Base-by-base conservation (phyloP, 1,284 basidiomycete genomes). In the Boletellus deceptivus region DNA sequence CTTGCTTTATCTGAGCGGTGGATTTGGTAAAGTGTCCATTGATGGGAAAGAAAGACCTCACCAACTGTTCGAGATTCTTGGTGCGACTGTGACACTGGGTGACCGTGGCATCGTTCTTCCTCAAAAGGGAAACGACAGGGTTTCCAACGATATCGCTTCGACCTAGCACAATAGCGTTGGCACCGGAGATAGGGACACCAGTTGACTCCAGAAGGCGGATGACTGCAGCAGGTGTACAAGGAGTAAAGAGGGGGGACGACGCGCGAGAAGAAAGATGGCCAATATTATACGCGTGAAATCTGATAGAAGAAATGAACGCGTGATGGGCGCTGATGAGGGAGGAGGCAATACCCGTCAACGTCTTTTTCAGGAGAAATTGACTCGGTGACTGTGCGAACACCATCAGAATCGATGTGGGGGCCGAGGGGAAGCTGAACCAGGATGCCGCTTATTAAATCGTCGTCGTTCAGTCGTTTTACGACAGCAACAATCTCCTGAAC, bases 261-360 rank as follows among this genome's bases (percentile, higher is more conserved):
- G 94, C 91, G 60, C 94, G 88, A 53, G 93, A 97, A 42, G 90
- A 88, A 44, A 99, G 82, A 61, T 94, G 89, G 25, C 97, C 97
- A 60, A 99, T 98, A 74, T 99, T 99, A 72, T 98, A 96, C 6
- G 96, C 93, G 75, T 98, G 94, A 79, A 99, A 99, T 46, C 91
- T 91, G 55, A 49, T 38, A 25, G 36, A 11, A 17, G 13, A 44
- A 29, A 55, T 56, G 34, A 62, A 51, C 48, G 45, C 45, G 38
- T 43, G 29, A 43, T 1, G 1, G 16, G 48, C 17, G 34, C 13
- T 11, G 17, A 54, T 46, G 56, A 45, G 25, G 50, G 48, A 55
- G 41, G 41, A 55, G 55, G 52, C 71, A 77, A 50, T 61, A 92
- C 86, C 96, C 97, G 72, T 99, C 97, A 53, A 99, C 91, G 64